These are phyloP conservation scores for Boletus rubroflammeus DNA, from an alignment of 768 basidiomycete species.

Conservation along the genomic window DNA sequence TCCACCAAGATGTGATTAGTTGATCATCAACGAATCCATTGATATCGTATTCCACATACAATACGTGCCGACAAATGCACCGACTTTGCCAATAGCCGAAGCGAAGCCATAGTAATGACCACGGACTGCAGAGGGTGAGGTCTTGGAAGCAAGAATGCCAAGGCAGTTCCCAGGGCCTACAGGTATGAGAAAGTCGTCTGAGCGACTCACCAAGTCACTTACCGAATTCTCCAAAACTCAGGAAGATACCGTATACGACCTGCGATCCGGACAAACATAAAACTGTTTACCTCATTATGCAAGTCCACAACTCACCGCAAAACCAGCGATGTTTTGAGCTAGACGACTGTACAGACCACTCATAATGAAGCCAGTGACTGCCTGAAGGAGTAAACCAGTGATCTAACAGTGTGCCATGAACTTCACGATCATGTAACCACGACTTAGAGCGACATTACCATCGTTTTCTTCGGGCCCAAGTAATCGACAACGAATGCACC, in stretches of 20 bases:
- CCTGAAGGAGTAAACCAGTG: conserved; percentile 60
- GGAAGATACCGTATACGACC: conserved; percentile 89
- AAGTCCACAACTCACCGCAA: conserved; percentile 48
- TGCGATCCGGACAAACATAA: conserved; percentile 19
- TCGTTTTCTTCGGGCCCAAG: conserved; percentile 71
- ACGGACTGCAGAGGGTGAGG: conserved; percentile 79
- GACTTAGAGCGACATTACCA: conserved; percentile 41
- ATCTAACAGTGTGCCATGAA: conserved; percentile 42
- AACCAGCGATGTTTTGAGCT: conserved; percentile 62
- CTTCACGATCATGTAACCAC: background rate
- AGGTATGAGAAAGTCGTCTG: background rate
- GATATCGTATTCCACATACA: conserved; percentile 39
- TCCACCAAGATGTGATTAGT: conserved; percentile 3
- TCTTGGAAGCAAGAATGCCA: conserved; percentile 82
- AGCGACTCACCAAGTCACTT: conserved; percentile 8
- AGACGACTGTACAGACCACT: conserved; percentile 72
- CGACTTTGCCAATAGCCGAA: conserved; percentile 82
- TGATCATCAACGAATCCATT: background rate
- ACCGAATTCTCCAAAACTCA: conserved; percentile 86
- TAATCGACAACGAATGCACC: conserved; percentile 77
- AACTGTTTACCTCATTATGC: background rate
- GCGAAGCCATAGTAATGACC: conserved; percentile 86
- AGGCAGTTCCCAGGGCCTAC: conserved; percentile 80
- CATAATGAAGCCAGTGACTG: conserved; percentile 84
- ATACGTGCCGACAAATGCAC: conserved; percentile 82